phyloP scores from a whole-genome alignment of 331 rosid species.

The Erythrophleum ivorense region DNA sequence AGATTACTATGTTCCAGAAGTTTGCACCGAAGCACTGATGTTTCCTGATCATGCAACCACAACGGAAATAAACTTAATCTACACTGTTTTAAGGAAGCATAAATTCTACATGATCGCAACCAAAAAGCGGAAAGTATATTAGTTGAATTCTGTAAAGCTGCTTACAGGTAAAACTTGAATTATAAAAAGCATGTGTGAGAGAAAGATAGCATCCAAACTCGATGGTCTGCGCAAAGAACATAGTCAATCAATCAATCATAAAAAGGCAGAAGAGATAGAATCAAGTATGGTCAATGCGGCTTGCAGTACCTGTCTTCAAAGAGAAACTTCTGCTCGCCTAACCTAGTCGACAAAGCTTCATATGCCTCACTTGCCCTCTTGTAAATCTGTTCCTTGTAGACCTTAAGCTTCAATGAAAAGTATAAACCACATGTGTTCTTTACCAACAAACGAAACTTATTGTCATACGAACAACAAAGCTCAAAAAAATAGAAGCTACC shows the following conservation, averaged over 20 bases:
- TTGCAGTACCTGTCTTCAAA: slow-evolving; percentile 78
- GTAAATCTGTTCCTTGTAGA: slow-evolving; percentile 79
- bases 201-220: slow-evolving; percentile 84
- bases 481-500: too few relatives aligned
- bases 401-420: too few relatives aligned
- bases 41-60: slow-evolving; percentile 61
- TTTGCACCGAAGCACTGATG: slow-evolving; percentile 64
- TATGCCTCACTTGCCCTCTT: slow-evolving; percentile 67
- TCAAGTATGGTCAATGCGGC: too few relatives aligned
- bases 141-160: too few relatives aligned
- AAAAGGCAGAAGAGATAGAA: too few relatives aligned
- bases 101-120: too few relatives aligned
- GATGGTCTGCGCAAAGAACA: slow-evolving; percentile 75
- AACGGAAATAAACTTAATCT: slow-evolving; percentile 37
- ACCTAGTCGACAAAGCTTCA: slow-evolving; percentile 65
- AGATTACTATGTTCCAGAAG: slow-evolving; percentile 71
- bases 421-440: too few relatives aligned
- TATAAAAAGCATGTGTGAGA: slow-evolving; percentile 71
- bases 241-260: too few relatives aligned
- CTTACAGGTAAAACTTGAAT: slow-evolving; percentile 91
- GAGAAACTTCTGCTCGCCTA: slow-evolving; percentile 68
- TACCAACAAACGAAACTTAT: too few relatives aligned
- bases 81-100: too few relatives aligned
- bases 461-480: too few relatives aligned
- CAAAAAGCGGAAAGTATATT: too few relatives aligned